Evolutionary conservation across 1,139 yeast species (phyloP), one percentile per base, ranked within the genome.

Genomic region (Candida neerlandica): DNA sequence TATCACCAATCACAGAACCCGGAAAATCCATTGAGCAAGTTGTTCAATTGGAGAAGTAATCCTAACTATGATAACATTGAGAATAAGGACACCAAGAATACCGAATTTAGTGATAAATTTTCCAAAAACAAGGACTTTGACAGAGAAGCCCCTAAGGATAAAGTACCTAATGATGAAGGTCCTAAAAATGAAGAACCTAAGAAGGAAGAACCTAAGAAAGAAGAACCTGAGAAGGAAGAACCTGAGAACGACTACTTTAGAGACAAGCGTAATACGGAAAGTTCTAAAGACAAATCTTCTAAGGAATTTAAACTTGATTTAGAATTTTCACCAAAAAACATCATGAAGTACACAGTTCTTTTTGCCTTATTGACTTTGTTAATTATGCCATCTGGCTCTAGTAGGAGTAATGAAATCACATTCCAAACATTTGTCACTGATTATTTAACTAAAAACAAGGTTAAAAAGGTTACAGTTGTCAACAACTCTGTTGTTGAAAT

Each of bases 371-470:
- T 30, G 66, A 64, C 48, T 51, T 67, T 26, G 5, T 58, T 26
- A 50, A 50, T 21, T 10, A 52, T 54, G 14, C 30, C 58, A n/a
- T 43, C 59, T 26, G 60, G 40, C n/a, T 34, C 40, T 5, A 15
- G 56, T 14, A 69, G 66, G 5, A 43, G 61, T 41, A 64, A 63
- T 42, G 78, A 75, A 56, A 67, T 75, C 45, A 67, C 77, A 5
- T 76, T 76, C 70, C 81, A 76, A 58, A 75, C 75, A 47, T 75
- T 76, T 56, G 66, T 73, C 7, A 59, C 77, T 10, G 67, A 71
- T 46, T 74, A 70, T 55, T 70, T 76, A 56, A 65, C 69, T 48
- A 73, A 71, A 53, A 72, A 72, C 41, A 59, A 69, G 37, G 80
- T 76, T 6, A 57, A 67, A 5, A 66, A 59, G 50, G 58, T 76